Evolutionary conservation across 768 basidiomycete genomes (phyloP).

Genomic region (Tulasnella sp.): DNA sequence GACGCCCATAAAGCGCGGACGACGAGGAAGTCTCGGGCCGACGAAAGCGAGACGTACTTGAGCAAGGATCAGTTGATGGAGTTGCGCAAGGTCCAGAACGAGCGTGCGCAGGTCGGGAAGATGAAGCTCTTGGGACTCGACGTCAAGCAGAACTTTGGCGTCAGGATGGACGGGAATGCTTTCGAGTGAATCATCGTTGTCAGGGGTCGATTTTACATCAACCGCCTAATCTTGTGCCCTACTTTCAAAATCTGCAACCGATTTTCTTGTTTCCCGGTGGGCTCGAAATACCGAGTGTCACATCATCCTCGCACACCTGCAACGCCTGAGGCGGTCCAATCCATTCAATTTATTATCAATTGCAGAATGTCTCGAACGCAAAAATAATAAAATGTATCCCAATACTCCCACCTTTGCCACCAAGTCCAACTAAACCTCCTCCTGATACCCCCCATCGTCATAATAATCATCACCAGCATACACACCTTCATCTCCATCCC

Average conservation of each 20-base stretch:
- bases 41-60: conserved; percentile 51
- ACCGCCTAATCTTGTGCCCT: not conserved
- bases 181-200: not conserved
- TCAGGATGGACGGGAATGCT: conserved; percentile 54
- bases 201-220: not conserved
- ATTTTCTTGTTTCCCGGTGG: not conserved
- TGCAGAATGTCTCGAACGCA: not conserved
- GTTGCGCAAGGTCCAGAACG: conserved; percentile 70
- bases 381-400: not conserved
- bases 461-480: not conserved
- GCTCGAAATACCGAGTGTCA: not conserved
- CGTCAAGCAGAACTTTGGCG: conserved; percentile 71
- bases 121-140: conserved; percentile 87
- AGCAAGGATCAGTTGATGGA: conserved; percentile 71
- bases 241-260: not conserved
- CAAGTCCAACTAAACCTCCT: not conserved
- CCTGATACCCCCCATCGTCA: not conserved
- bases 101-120: conserved; percentile 66
- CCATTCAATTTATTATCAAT: not conserved
- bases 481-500: not conserved
- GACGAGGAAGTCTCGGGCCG: conserved; percentile 44
- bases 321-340: not conserved
- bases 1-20: conserved; percentile 65
- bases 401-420: not conserved
- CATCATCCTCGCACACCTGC: not conserved